A percentile compares a stretch with the other conserved stretches of the same genome.
phyloP scores from a whole-genome alignment of 2,329 filamentous ascomycete genomes.

The Fulvia fulva region DNA sequence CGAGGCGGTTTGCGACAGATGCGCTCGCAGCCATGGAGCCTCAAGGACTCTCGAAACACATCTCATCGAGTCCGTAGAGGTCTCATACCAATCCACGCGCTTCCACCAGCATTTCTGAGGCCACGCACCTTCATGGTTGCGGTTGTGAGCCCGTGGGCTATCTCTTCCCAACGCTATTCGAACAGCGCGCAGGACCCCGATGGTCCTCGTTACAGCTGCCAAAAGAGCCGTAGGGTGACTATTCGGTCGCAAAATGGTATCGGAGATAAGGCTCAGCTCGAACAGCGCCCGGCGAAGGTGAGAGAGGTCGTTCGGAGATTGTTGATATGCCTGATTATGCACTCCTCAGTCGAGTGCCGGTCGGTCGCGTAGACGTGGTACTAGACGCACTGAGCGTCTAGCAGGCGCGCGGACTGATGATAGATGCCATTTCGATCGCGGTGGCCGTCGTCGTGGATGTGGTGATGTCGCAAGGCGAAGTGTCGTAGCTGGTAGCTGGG shows the following conservation, averaged over 20 bases:
- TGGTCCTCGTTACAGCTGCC: constrained; percentile 1
- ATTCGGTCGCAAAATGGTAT: background rate
- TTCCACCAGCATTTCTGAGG: constrained; percentile 1
- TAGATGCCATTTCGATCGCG: constrained; percentile 13
- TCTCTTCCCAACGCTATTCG: background rate
- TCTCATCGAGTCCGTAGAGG: constrained; percentile 17
- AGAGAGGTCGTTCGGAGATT: constrained; percentile 3
- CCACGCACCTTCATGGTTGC: constrained; percentile 30
- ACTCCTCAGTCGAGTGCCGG: constrained; percentile 35
- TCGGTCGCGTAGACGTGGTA: constrained; percentile 24
- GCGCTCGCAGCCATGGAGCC: background rate
- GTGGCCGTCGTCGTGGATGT: constrained; percentile 14
- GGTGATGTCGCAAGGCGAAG: constrained; percentile 8
- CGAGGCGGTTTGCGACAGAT: background rate
- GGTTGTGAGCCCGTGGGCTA: constrained; percentile 11
- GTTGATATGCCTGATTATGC: constrained; percentile 23
- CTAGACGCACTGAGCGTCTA: constrained; percentile 34
- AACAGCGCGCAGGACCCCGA: background rate
- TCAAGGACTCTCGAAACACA: constrained; percentile 15
- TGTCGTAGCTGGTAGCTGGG: background rate
- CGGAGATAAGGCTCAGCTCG: background rate
- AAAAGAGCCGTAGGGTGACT: background rate
- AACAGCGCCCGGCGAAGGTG: constrained; percentile 1
- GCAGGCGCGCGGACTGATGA: constrained; percentile 24
- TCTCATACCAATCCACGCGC: constrained; percentile 2